Conservation (phyloP, 148 eudicot genomes). For the Rhododendron ferrugineum region DNA sequence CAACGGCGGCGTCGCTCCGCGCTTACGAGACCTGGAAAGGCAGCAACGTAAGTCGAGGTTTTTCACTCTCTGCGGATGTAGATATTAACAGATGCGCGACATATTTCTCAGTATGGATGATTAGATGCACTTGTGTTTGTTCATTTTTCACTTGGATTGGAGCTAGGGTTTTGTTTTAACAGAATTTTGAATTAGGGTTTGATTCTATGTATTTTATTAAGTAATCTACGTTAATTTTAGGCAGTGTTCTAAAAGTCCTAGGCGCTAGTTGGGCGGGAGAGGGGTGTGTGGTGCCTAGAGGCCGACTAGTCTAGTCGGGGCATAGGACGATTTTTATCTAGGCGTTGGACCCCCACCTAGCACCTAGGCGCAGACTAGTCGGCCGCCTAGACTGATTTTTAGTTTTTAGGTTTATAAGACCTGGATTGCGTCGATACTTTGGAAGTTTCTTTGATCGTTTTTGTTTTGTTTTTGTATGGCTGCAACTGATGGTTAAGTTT, state of each 20-base stretch:
- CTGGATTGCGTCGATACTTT: not conserved
- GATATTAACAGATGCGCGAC: not conserved
- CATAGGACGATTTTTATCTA: too few species aligned
- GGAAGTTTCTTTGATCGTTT: not conserved
- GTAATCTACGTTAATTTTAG: not conserved
- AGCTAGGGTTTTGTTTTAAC: not conserved
- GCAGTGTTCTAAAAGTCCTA: too few species aligned
- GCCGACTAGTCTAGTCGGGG: too few species aligned
- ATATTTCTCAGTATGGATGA: not conserved
- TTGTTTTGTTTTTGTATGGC: not conserved
- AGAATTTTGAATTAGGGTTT: not conserved
- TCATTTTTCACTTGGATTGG: not conserved
- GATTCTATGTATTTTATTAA: not conserved
- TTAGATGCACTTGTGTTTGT: not conserved
- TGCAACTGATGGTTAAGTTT: not conserved
- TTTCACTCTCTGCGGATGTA: not conserved
- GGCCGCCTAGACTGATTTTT: too few species aligned
- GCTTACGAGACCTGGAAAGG: slow-evolving; percentile 43
- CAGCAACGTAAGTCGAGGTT: slow-evolving; percentile 29
- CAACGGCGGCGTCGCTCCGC: slow-evolving; percentile 12
- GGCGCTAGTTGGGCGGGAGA: too few species aligned
- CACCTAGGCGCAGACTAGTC: too few species aligned
- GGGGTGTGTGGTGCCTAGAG: too few species aligned
- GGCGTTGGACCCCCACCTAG: too few species aligned
- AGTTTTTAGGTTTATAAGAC: not conserved